Evolutionary conservation across 176 grass and related monocot species (phyloP).

Genomic region (Carex kokanica): DNA sequence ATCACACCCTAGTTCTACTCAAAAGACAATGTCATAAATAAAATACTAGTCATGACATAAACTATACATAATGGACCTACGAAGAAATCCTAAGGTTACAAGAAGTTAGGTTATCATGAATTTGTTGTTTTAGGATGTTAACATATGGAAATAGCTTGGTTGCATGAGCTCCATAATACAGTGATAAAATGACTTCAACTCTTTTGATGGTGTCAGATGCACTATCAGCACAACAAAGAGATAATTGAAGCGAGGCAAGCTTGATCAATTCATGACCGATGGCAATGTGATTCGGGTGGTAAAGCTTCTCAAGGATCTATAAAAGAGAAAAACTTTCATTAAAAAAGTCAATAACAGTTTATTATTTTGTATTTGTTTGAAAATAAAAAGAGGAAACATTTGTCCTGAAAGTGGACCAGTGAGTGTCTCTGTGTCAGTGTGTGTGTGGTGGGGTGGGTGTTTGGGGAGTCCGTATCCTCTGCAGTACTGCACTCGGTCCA

Average conservation of each 20-base stretch:
- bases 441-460: background rate
- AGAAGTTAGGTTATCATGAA: background rate
- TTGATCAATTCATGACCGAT: conserved; percentile 84
- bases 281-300: conserved; percentile 60
- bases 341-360: background rate
- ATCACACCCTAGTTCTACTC: too few relatives aligned
- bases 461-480: too few relatives aligned
- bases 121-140: conserved; percentile 39
- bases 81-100: background rate
- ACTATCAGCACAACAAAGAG: conserved; percentile 29
- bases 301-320: conserved; percentile 80
- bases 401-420: background rate
- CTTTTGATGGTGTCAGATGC: conserved; percentile 28
- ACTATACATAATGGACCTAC: background rate
- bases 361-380: background rate
- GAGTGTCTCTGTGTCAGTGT: background rate
- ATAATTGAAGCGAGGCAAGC: conserved; percentile 61
- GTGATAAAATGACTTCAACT: conserved; percentile 58
- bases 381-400: background rate
- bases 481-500: too few relatives aligned
- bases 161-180: conserved; percentile 70
- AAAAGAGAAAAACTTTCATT: background rate
- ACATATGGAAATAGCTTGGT: conserved; percentile 55
- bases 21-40: background rate
- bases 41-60: background rate